Conservation (phyloP, 768 basidiomycete species). For the Daedalea quercina region DNA sequence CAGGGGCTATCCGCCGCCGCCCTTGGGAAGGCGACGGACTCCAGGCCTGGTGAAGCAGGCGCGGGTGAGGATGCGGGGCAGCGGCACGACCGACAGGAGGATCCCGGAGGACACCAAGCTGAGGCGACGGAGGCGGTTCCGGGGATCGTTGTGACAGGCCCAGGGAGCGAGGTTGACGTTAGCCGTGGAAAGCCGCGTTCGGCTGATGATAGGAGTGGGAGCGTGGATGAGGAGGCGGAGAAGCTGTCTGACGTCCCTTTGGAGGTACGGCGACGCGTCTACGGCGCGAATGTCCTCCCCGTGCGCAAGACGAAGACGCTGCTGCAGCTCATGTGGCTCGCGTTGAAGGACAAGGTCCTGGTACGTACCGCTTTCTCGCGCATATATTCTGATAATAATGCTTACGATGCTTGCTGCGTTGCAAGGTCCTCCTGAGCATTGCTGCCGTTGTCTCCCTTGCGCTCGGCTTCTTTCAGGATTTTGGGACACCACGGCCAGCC, state of each 20-base stretch:
- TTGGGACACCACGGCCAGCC: conserved; percentile 58
- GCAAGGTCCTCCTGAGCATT: conserved; percentile 79
- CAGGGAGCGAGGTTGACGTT: conserved; percentile 10
- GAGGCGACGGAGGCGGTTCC: conserved; percentile 12
- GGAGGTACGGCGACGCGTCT: conserved; percentile 41
- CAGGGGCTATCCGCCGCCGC: conserved; percentile 32
- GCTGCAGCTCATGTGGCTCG: conserved; percentile 52
- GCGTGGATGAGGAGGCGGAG: conserved; percentile 9
- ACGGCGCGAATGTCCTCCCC: conserved; percentile 47
- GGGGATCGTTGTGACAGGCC: conserved; percentile 20
- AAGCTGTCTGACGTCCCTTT: conserved; percentile 27
- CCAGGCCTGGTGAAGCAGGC: conserved; percentile 15
- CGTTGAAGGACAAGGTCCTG: conserved; percentile 58
- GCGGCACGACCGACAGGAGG: conserved; percentile 22
- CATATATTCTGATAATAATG: neutral
- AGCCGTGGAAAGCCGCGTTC: neutral
- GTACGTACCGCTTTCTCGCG: conserved; percentile 27
- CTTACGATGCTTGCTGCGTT: conserved; percentile 10
- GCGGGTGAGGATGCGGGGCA: conserved; percentile 27
- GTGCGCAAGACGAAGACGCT: conserved; percentile 40
- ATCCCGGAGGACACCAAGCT: neutral
- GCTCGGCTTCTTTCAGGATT: conserved; percentile 90
- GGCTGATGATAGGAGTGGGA: conserved; percentile 9
- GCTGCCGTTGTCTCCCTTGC: conserved; percentile 92
- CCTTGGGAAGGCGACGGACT: conserved; percentile 9